phyloP scores from a whole-genome alignment of 2,329 filamentous ascomycete genomes.

The Diaporthe ampelina region DNA sequence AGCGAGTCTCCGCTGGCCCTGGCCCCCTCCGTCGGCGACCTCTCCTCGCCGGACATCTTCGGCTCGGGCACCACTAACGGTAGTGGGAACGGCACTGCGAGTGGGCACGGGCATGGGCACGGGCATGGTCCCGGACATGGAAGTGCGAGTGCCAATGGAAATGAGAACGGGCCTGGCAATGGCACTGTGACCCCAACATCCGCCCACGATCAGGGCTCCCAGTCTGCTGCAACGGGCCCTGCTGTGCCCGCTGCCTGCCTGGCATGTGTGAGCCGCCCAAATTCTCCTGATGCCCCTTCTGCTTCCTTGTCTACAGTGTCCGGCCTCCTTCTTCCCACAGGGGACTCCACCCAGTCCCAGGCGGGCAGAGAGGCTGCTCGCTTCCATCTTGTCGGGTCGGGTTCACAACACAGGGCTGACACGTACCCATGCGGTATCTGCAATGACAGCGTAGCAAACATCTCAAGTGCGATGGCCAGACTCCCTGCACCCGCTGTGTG shows the following conservation, averaged over 20 bases:
- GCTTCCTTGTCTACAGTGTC: background rate
- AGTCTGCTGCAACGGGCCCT: slow-evolving; percentile 41
- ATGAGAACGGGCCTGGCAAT: background rate
- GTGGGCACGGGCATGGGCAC: background rate
- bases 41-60: slow-evolving; percentile 41
- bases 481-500: slow-evolving; percentile 78
- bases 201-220: slow-evolving; percentile 30
- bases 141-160: background rate
- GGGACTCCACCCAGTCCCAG: slow-evolving; percentile 1
- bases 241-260: slow-evolving; percentile 67
- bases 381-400: slow-evolving; percentile 12
- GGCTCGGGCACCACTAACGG: slow-evolving; percentile 44
- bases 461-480: slow-evolving; percentile 81
- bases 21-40: slow-evolving; percentile 38
- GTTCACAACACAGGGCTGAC: slow-evolving; percentile 35
- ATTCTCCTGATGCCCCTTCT: background rate
- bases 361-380: background rate
- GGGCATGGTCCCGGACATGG: background rate
- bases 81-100: too few species aligned
- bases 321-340: background rate
- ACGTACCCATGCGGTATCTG: slow-evolving; percentile 30
- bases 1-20: slow-evolving; percentile 39
- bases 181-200: slow-evolving; percentile 25
- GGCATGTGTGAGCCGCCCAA: slow-evolving; percentile 63
- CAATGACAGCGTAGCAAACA: slow-evolving; percentile 70